Conservation (phyloP, 1,139 yeast species). For the Geotrichum cucujoidarum region DNA sequence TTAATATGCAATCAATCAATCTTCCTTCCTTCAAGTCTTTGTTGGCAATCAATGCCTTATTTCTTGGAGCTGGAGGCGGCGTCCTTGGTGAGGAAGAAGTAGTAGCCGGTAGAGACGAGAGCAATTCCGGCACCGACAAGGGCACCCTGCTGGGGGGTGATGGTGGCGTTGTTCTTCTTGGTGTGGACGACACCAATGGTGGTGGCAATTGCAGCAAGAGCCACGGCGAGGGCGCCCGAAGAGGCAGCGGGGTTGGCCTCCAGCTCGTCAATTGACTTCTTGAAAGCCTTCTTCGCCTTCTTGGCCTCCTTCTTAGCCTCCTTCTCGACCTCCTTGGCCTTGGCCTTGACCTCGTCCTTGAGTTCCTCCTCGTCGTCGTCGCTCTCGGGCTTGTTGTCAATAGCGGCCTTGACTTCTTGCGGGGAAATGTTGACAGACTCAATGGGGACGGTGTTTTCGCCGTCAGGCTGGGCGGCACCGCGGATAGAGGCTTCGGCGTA, state of each 20-base stretch:
- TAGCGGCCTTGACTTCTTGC: conserved; percentile 16
- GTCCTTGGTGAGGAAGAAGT: neutral
- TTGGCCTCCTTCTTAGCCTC: conserved; percentile 12
- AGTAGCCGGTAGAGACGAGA: conserved; percentile 2
- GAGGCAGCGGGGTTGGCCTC: conserved; percentile 9
- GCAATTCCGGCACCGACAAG: conserved; percentile 11
- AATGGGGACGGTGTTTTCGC: conserved; percentile 22
- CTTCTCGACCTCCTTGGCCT: conserved; percentile 13
- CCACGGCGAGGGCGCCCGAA: conserved; percentile 6
- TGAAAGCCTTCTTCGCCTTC: conserved; percentile 3
- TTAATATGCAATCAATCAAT: no score
- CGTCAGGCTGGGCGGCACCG: conserved; percentile 22
- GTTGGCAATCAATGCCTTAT: no score
- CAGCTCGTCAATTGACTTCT: conserved; percentile 1
- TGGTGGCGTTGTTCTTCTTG: neutral
- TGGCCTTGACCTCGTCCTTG: conserved; percentile 5
- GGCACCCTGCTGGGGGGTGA: conserved; percentile 2
- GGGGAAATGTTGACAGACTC: conserved; percentile 23
- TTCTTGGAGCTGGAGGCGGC: neutral
- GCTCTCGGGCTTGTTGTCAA: conserved; percentile 9
- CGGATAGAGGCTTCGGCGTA: conserved; percentile 23
- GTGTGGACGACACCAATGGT: conserved; percentile 12
- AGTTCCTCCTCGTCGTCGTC: neutral
- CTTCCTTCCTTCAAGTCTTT: no score
- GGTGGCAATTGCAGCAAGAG: conserved; percentile 6